Evolutionary conservation across 2,329 filamentous ascomycete species (phyloP).

Genomic region (Chaetomiaceae sp.): DNA sequence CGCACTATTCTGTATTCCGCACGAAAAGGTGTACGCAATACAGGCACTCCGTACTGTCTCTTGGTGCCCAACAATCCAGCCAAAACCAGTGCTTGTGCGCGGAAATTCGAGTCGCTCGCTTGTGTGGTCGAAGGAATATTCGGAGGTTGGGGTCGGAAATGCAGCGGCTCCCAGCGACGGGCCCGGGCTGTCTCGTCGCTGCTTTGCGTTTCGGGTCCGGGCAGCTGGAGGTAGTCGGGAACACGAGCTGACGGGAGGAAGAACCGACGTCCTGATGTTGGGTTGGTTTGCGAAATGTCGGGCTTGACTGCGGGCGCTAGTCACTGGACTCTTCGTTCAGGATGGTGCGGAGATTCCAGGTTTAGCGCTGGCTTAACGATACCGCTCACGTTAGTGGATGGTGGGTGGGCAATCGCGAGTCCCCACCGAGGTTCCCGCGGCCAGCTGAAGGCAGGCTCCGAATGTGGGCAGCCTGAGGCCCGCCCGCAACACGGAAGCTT

Average conservation of each 20-base stretch:
- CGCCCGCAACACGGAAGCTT: too few relatives aligned
- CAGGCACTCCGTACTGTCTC: neutral
- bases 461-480: too few relatives aligned
- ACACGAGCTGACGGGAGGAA: too few relatives aligned
- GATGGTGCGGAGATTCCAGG: constrained; percentile 6
- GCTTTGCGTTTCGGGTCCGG: neutral
- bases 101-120: neutral
- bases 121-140: neutral
- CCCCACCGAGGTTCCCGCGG: constrained; percentile 13
- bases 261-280: neutral
- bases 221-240: neutral
- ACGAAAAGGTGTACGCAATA: too few relatives aligned
- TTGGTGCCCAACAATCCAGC: constrained; percentile 12
- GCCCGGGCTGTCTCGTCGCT: neutral
- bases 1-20: too few relatives aligned
- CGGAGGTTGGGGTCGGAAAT: constrained; percentile 7
- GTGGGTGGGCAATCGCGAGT: constrained; percentile 10
- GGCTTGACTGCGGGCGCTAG: too few relatives aligned
- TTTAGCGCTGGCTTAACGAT: too few relatives aligned
- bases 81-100: neutral
- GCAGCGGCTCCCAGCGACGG: neutral
- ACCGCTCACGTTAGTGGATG: too few relatives aligned
- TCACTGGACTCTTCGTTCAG: neutral
- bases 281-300: too few relatives aligned
- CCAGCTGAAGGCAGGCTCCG: constrained; percentile 9